phyloP scores from a whole-genome alignment of 768 basidiomycete species.

The Trametes cingulata region DNA sequence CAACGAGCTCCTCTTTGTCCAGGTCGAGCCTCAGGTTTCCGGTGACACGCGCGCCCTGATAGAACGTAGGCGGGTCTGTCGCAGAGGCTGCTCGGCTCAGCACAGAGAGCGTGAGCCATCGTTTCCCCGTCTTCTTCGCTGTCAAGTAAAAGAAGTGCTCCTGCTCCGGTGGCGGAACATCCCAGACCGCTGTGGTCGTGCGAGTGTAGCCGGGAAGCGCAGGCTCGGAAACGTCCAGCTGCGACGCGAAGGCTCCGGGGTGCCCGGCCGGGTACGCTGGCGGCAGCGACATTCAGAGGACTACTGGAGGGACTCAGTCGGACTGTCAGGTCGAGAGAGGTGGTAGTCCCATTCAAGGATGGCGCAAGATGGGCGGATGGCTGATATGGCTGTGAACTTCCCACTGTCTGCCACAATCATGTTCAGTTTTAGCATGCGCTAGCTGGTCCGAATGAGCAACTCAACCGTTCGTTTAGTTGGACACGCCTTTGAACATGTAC shows the following conservation, averaged over 20 bases:
- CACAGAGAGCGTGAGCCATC: conserved; percentile 13
- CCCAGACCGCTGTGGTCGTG: not conserved
- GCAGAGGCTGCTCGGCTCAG: conserved; percentile 5
- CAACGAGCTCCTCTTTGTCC: conserved; percentile 12
- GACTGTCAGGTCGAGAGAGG: not conserved
- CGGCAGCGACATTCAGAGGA: not conserved
- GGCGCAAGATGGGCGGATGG: not conserved
- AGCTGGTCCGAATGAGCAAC: too few species aligned
- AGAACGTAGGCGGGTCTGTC: conserved; percentile 5
- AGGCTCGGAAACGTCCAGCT: not conserved
- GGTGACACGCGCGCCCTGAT: conserved; percentile 8
- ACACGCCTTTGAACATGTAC: too few species aligned
- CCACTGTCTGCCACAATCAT: not conserved
- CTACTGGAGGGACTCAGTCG: not conserved
- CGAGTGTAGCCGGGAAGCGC: not conserved
- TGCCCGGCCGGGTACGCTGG: not conserved
- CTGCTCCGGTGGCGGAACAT: conserved; percentile 4
- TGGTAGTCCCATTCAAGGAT: not conserved
- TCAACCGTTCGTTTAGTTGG: too few species aligned
- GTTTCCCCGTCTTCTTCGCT: conserved; percentile 10
- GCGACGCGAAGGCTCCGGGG: not conserved
- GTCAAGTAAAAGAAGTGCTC: conserved; percentile 4
- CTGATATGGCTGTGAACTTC: not conserved
- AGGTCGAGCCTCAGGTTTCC: conserved; percentile 7
- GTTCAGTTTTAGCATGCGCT: too few species aligned